Evolutionary conservation across 768 basidiomycete genomes (phyloP).

Genomic region (Russula abietina): DNA sequence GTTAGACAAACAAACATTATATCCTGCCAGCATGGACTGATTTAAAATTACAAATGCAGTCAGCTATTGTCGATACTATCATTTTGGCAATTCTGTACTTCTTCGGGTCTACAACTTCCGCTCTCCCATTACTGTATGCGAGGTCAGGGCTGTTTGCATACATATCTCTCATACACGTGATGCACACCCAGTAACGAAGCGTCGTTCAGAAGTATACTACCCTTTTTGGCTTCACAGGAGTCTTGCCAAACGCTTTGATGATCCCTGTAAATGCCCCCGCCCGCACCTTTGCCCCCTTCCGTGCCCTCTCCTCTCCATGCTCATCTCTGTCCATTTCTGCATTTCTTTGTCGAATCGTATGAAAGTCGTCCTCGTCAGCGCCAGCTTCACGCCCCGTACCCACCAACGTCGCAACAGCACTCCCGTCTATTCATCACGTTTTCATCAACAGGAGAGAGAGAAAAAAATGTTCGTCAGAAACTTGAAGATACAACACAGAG

Average conservation of each 20-base stretch:
- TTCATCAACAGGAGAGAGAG: background rate
- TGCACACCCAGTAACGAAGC: background rate
- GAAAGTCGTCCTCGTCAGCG: conserved; percentile 95
- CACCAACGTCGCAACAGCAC: conserved; percentile 39
- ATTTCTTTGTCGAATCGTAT: conserved; percentile 62
- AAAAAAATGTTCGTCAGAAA: background rate
- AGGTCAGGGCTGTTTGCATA: no score
- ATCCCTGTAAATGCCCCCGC: conserved; percentile 41
- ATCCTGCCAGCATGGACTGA: no score
- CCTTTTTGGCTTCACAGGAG: conserved; percentile 35
- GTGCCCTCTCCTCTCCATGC: conserved; percentile 41
- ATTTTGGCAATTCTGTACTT: no score
- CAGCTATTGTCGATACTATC: no score
- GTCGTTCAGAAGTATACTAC: conserved; percentile 42
- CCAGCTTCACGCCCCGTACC: conserved; percentile 52
- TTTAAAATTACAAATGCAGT: no score
- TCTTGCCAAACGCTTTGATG: conserved; percentile 27
- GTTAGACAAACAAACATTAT: no score
- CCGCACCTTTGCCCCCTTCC: conserved; percentile 39
- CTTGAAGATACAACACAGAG: background rate
- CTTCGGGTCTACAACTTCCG: no score
- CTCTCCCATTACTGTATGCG: no score
- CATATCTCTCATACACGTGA: background rate
- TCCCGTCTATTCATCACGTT: conserved; percentile 30
- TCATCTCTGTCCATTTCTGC: conserved; percentile 57